These are phyloP conservation scores for Calendula officinalis DNA, from an alignment of 129 eudicot species.

Conservation along the genomic window DNA sequence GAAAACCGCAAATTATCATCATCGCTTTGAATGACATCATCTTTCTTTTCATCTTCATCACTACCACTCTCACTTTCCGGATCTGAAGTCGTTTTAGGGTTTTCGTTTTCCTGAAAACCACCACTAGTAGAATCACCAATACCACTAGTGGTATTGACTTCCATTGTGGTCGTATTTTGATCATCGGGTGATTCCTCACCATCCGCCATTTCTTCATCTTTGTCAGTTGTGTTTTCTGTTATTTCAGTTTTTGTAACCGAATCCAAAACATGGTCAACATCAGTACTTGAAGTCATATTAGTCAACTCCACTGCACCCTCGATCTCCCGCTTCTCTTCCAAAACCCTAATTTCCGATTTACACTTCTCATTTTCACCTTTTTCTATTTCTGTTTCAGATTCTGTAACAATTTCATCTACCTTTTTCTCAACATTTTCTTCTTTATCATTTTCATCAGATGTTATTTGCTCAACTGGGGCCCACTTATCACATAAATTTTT, in stretches of 20 bases:
- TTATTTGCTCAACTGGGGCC: slow-evolving; percentile 29
- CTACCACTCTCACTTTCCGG: slow-evolving; percentile 19
- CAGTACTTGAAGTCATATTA: slow-evolving; percentile 27
- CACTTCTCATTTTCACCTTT: slow-evolving; percentile 28
- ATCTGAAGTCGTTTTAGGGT: slow-evolving; percentile 23
- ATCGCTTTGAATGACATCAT: slow-evolving; percentile 11
- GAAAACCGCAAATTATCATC: not conserved
- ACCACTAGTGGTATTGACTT: slow-evolving; percentile 1
- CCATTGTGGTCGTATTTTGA: slow-evolving; percentile 5
- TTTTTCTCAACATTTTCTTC: slow-evolving; percentile 30
- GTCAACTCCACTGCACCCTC: slow-evolving; percentile 17
- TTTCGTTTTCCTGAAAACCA: slow-evolving; percentile 18
- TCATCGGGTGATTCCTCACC: not conserved
- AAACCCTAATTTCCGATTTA: slow-evolving; percentile 20
- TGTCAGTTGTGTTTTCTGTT: slow-evolving; percentile 25
- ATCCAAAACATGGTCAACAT: slow-evolving; percentile 23
- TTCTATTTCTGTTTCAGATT: slow-evolving; percentile 8
- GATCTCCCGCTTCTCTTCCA: slow-evolving; percentile 35
- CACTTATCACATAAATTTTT: slow-evolving; percentile 47
- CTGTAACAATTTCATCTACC: slow-evolving; percentile 24
- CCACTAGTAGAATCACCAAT: slow-evolving; percentile 10
- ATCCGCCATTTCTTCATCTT: slow-evolving; percentile 35
- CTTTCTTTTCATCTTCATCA: slow-evolving; percentile 10
- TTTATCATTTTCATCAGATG: slow-evolving; percentile 17
- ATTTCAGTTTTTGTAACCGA: slow-evolving; percentile 24